A percentile compares a stretch with the other conserved stretches of the same genome.
Conservation (phyloP, 2,329 filamentous ascomycete species). For the Cladosporium sp. region DNA sequence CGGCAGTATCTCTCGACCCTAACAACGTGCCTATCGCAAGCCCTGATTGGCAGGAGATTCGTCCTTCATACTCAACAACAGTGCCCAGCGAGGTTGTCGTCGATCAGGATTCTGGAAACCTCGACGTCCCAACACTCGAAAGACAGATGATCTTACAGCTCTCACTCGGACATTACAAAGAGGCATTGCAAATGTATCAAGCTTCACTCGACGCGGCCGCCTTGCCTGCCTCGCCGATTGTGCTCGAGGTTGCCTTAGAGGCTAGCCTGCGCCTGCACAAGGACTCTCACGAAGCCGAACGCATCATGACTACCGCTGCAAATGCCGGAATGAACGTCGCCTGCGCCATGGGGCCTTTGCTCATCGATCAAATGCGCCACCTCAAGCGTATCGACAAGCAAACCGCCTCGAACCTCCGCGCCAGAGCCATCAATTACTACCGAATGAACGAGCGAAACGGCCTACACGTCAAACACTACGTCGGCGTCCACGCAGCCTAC, state of each 20-base stretch:
- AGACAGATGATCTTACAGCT: conserved; percentile 25
- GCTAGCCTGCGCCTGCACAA: conserved; percentile 24
- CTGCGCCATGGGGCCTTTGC: conserved; percentile 24
- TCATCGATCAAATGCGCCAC: conserved; percentile 24
- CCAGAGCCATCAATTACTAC: conserved; percentile 27
- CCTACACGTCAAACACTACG: conserved; percentile 22
- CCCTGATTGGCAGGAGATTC: neutral
- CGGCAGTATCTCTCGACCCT: neutral
- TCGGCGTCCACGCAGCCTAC: conserved; percentile 28
- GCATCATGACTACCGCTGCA: conserved; percentile 22
- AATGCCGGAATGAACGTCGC: conserved; percentile 28
- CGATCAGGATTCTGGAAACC: neutral
- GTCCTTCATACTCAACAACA: neutral
- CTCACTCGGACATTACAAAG: conserved; percentile 17
- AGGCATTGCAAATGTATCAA: conserved; percentile 25
- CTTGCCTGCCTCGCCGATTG: conserved; percentile 23
- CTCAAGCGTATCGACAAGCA: conserved; percentile 8
- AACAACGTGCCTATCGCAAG: neutral
- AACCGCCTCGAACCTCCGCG: conserved; percentile 18
- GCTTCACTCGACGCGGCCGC: conserved; percentile 17
- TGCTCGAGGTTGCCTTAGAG: conserved; percentile 28
- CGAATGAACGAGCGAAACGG: conserved; percentile 26
- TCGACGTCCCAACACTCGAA: conserved; percentile 5
- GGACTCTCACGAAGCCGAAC: conserved; percentile 18
- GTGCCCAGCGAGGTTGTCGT: neutral